Percentiles rank a stretch among this genome's conserved stretches.
Evolutionary conservation across 148 eudicot genomes (phyloP).

Genomic region (Agrostemma githago): DNA sequence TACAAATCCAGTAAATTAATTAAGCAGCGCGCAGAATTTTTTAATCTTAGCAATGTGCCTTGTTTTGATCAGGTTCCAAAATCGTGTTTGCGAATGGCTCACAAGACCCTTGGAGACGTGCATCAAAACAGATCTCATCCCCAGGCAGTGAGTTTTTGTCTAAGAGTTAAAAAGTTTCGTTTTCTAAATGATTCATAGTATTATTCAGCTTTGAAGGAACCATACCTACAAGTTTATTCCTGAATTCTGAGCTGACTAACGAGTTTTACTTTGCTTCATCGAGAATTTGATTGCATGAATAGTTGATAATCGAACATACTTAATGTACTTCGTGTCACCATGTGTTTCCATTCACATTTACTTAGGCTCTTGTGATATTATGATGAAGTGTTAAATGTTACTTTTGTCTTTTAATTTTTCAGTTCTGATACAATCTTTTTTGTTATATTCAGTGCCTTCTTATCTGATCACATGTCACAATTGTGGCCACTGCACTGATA

Average conservation of each 20-base stretch:
- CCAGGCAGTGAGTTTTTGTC: slow-evolving; percentile 51
- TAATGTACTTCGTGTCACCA: neutral
- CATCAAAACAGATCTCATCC: slow-evolving; percentile 91
- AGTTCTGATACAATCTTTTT: slow-evolving; percentile 26
- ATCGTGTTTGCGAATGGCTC: slow-evolving; percentile 97
- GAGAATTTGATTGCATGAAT: neutral
- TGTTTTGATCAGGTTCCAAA: slow-evolving; percentile 58
- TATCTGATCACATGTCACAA: slow-evolving; percentile 67
- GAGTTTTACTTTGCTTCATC: neutral
- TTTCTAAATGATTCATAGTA: neutral
- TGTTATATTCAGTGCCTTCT: slow-evolving; percentile 71
- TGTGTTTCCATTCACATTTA: neutral
- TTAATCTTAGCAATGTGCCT: neutral
- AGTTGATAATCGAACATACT: neutral
- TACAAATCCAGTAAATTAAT: neutral
- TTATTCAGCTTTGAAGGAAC: neutral
- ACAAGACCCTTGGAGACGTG: slow-evolving; percentile 99
- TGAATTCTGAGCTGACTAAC: neutral
- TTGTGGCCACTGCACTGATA: slow-evolving; percentile 94
- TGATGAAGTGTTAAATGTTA: neutral
- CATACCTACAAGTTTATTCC: neutral
- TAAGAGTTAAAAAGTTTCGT: slow-evolving; percentile 26
- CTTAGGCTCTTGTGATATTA: neutral
- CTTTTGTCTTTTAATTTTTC: neutral
- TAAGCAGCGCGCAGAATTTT: neutral